phyloP scores from a whole-genome alignment of 208 protist species.

The Porcisia deanei region DNA sequence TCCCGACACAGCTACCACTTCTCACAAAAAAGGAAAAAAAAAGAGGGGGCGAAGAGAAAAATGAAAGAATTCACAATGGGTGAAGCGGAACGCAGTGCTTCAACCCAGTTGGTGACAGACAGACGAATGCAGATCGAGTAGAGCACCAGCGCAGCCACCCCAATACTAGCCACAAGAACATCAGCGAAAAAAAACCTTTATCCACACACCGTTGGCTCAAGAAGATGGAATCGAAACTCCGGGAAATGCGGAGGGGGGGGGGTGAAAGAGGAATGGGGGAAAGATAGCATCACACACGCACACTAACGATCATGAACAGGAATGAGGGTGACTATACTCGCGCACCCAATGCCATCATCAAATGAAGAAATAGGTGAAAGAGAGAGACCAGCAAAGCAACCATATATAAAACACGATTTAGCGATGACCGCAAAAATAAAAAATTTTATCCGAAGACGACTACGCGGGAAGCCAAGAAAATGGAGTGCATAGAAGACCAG shows the following conservation, averaged over 20 bases:
- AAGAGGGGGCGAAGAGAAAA: no score
- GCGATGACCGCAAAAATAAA: no score
- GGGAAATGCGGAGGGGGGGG: neutral
- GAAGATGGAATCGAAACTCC: neutral
- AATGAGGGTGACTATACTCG: neutral
- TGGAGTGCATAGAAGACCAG: no score
- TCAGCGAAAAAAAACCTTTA: neutral
- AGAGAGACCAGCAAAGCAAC: slow-evolving; percentile 8
- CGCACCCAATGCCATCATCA: neutral
- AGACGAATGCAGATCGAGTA: no score
- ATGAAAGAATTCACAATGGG: no score
- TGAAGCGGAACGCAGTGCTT: no score
- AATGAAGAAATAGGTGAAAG: neutral
- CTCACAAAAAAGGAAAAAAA: no score
- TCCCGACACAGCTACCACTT: no score
- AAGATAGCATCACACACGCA: neutral
- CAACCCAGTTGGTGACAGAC: neutral
- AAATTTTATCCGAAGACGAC: no score
- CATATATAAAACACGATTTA: no score
- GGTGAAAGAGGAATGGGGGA: neutral
- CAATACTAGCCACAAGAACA: neutral
- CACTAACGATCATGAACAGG: neutral
- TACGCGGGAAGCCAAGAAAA: no score
- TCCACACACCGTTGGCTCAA: neutral
- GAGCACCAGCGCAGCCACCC: neutral